Evolutionary conservation across 2,329 filamentous ascomycete genomes (phyloP).

Genomic region (Calonectria pauciramosa): DNA sequence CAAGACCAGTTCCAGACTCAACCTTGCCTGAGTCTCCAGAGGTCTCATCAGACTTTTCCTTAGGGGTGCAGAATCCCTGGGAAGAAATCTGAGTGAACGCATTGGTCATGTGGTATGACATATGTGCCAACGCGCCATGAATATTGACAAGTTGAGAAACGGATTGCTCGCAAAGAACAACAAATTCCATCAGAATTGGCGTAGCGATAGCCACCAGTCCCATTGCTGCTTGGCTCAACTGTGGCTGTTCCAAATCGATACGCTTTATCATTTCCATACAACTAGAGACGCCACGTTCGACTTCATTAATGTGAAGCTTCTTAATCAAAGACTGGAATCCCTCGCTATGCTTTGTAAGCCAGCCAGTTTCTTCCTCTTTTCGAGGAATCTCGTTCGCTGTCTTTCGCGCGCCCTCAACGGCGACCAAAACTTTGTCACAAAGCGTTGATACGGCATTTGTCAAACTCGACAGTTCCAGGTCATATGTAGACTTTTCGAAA

Average conservation of each 20-base stretch:
- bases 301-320: slow-evolving; percentile 70
- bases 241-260: slow-evolving; percentile 47
- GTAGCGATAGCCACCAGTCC: slow-evolving; percentile 53
- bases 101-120: slow-evolving; percentile 81
- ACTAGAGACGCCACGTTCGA: slow-evolving; percentile 59
- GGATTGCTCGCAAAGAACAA: slow-evolving; percentile 69
- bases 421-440: slow-evolving; percentile 83
- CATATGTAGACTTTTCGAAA: slow-evolving; percentile 21
- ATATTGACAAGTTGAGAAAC: slow-evolving; percentile 72
- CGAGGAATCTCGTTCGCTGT: slow-evolving; percentile 58
- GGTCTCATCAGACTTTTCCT: slow-evolving; percentile 82
- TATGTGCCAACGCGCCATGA: slow-evolving; percentile 79
- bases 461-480: slow-evolving; percentile 58
- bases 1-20: slow-evolving; percentile 92
- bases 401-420: slow-evolving; percentile 79
- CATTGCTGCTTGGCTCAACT: slow-evolving; percentile 48
- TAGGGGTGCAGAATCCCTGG: slow-evolving; percentile 92
- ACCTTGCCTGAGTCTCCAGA: slow-evolving; percentile 81
- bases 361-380: slow-evolving; percentile 53
- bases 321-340: slow-evolving; percentile 67
- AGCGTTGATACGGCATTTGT: slow-evolving; percentile 72
- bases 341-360: slow-evolving; percentile 60
- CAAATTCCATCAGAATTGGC: slow-evolving; percentile 84
- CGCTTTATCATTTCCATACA: slow-evolving; percentile 54
- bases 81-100: slow-evolving; percentile 83